A percentile compares a stretch with the other conserved stretches of the same genome.
phyloP scores from a whole-genome alignment of 164 flowering plant species.

The Vitis cinerea region DNA sequence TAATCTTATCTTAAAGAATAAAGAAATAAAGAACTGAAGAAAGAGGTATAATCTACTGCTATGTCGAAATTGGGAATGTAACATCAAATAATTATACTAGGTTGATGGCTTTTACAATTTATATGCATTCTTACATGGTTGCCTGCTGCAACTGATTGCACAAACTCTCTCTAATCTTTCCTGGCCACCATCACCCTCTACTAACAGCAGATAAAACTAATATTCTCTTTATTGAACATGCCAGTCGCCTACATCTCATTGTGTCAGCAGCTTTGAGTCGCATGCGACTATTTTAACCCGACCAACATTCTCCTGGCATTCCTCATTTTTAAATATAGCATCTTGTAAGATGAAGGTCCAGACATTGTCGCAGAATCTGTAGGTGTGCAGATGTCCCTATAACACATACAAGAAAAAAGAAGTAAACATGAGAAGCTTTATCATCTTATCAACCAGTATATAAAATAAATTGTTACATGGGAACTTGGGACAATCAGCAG shows the following conservation, averaged over 20 bases:
- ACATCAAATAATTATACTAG: not conserved
- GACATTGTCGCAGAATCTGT: constrained; percentile 72
- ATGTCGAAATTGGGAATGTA: not conserved
- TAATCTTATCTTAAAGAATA: not conserved
- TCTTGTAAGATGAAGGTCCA: constrained; percentile 75
- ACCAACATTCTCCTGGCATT: constrained; percentile 43
- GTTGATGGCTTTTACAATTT: constrained; percentile 12
- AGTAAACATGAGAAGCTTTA: not conserved
- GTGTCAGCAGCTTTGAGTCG: constrained; percentile 66
- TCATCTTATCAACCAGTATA: too few species aligned
- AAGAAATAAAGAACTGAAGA: not conserved
- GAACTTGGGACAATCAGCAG: too few species aligned
- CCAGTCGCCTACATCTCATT: constrained; percentile 23
- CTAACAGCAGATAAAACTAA: not conserved
- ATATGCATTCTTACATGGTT: not conserved
- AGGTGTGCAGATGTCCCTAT: constrained; percentile 73
- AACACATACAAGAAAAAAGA: not conserved
- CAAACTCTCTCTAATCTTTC: not conserved
- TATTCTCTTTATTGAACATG: not conserved
- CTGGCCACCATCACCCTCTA: not conserved
- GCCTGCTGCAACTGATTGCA: not conserved
- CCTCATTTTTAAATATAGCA: constrained; percentile 60
- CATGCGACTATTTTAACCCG: constrained; percentile 73
- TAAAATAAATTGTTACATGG: too few species aligned
- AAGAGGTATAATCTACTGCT: not conserved